A percentile compares a stretch with the other conserved stretches of the same genome.
phyloP scores from a whole-genome alignment of 2,329 filamentous ascomycete species.

The Trichophyton rubrum region DNA sequence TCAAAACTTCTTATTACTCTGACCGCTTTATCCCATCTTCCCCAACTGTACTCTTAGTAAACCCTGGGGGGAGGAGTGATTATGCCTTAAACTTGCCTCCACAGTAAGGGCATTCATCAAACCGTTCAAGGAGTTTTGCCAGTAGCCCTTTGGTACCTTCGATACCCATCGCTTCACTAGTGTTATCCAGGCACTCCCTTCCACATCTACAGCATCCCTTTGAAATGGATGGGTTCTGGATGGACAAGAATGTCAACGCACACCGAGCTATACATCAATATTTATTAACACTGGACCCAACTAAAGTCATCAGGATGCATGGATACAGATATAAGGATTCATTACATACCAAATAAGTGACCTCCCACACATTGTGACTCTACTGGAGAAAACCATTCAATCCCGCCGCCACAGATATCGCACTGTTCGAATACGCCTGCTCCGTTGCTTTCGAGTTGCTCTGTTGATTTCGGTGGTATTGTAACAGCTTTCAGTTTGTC shows the following conservation, averaged over 20 bases:
- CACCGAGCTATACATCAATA: conserved; percentile 35
- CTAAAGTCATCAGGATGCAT: neutral
- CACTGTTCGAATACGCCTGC: conserved; percentile 36
- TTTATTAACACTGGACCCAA: neutral
- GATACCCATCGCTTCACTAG: neutral
- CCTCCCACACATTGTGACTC: conserved; percentile 39
- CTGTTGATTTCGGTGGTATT: conserved; percentile 17
- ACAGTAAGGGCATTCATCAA: conserved; percentile 14
- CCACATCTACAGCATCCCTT: conserved; percentile 44
- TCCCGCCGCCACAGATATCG: conserved; percentile 38
- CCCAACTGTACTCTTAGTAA: neutral
- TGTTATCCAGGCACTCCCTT: conserved; percentile 25
- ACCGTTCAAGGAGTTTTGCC: conserved; percentile 6
- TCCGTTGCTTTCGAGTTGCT: conserved; percentile 16
- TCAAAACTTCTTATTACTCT: neutral
- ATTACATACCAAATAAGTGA: conserved; percentile 38
- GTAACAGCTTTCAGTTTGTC: neutral
- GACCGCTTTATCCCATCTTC: neutral
- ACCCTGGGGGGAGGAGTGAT: neutral
- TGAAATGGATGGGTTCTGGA: conserved; percentile 42
- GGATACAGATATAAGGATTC: neutral
- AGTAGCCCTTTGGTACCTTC: conserved; percentile 3
- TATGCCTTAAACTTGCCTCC: conserved; percentile 10
- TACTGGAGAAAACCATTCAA: conserved; percentile 36
- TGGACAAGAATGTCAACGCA: conserved; percentile 41